These are phyloP conservation scores for Yarrowia sp. DNA, from an alignment of 805 yeast genomes.

Conservation along the genomic window DNA sequence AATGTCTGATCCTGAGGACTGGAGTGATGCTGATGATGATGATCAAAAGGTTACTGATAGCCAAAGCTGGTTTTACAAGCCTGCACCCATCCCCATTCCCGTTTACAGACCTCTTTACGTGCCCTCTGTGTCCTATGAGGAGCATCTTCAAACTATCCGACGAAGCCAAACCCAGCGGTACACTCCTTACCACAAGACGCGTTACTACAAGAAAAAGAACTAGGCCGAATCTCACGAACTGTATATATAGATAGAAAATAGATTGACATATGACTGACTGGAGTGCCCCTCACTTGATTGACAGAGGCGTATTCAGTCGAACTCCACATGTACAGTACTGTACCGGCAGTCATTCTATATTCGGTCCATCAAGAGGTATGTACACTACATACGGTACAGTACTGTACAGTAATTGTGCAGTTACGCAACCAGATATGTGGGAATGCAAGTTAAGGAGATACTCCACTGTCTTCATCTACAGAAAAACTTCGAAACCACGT, in stretches of 20 bases:
- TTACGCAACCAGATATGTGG: no score
- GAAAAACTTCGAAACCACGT: no score
- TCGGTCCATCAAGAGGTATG: no score
- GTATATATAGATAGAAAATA: neutral
- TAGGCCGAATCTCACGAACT: neutral
- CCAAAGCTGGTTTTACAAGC: slow-evolving; percentile 8
- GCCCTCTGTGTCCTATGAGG: neutral
- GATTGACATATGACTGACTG: neutral
- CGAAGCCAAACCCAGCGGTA: neutral
- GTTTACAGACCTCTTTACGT: neutral
- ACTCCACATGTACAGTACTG: no score
- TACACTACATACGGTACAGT: no score
- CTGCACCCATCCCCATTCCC: neutral
- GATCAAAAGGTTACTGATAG: neutral
- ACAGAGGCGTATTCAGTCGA: no score
- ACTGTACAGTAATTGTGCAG: no score
- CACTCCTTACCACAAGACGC: slow-evolving; percentile 4
- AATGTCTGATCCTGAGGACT: slow-evolving; percentile 16
- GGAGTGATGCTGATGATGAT: slow-evolving; percentile 22
- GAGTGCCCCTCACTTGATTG: no score
- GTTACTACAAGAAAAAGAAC: neutral
- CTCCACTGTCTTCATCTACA: no score
- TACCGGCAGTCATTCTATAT: no score
- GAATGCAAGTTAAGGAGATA: no score
- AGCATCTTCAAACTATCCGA: neutral